Base-by-base conservation (phyloP, 108 stramenopile genomes). In the Nitzschia putrida region DNA sequence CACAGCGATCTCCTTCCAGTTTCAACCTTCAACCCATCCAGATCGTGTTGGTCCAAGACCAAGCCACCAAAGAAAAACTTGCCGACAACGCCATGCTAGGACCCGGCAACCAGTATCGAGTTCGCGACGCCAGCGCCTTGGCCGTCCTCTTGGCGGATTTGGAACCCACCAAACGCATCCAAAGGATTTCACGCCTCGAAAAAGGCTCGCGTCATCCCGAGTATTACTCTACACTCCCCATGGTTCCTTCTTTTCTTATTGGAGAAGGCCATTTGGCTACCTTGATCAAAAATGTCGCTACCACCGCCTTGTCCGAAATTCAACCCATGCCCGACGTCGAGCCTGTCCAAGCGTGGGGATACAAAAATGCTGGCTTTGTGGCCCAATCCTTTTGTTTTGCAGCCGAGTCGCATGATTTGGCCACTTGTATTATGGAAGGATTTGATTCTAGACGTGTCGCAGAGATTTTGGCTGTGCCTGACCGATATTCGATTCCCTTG, bases 11-110 rank as follows among this genome's bases (percentile, higher is more conserved):
- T 26, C 92, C 92, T 21, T 88, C 88, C 9, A 85, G 89, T 20
- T 93, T 93, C 75, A 93, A 93, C 57, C 66, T 93, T 22, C 89
- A 90, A 64, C 92, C 92, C n/a, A 88, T 84, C n/a, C 87, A 90
- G 68, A 72, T 90, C 11, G 70, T 93, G 25, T 63, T 93, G 49
- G 86, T 93, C 6, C 85, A 86, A 52, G 53, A 70, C 12, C 66
- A 77, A 20, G 21, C 29, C 6, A 47, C 81, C 42, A 88, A 90
- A 70, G 57, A 85, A 40, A 51, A 76, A 14, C 61, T 93, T 25
- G 61, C 84, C 26, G 56, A 84, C 25, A 53, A 81, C 18, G 89
- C 86, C 71, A 93, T 93, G 92, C 69, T 90, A 1, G 92, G 92
- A 52, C 52, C 75, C 2, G 89, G 92, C 2, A 93, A 93, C 73